Conservation (phyloP, 805 yeast species). For the Wickerhamiella australiensis region DNA sequence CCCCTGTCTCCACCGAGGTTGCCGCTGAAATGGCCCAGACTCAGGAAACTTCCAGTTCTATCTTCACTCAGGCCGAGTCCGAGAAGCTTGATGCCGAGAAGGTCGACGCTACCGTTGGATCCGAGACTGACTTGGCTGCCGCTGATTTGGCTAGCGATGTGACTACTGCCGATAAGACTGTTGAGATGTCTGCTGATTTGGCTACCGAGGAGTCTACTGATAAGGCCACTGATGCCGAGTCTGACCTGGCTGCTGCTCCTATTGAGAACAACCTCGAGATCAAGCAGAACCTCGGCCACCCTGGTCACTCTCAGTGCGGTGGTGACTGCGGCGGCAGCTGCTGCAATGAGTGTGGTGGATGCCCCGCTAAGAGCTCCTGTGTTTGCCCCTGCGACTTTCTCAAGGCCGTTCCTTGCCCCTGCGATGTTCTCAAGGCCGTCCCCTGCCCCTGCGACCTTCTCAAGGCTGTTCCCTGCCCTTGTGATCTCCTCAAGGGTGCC, state of each 20-base stretch:
- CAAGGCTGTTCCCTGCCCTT: constrained; percentile 9
- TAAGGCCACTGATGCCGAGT: neutral
- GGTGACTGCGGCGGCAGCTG: constrained; percentile 8
- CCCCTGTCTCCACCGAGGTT: constrained; percentile 6
- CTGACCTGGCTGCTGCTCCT: neutral
- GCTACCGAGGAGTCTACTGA: neutral
- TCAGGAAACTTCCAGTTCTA: neutral
- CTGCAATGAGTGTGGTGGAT: constrained; percentile 10
- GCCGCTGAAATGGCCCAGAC: neutral
- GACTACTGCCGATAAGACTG: neutral
- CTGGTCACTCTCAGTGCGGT: neutral
- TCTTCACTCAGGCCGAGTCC: neutral
- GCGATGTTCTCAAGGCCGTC: constrained; percentile 1
- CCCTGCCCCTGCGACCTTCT: neutral
- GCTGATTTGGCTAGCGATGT: neutral
- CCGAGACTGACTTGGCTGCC: neutral
- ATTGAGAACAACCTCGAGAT: neutral
- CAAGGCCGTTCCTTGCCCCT: constrained; percentile 8
- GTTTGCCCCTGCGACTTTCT: no score
- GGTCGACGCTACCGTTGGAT: neutral
- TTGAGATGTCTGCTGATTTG: neutral
- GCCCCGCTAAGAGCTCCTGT: constrained; percentile 1
- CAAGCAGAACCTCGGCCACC: neutral
- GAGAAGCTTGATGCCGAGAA: neutral
- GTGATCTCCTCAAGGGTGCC: constrained; percentile 7